These are phyloP conservation scores for Penicillium odoratum DNA, from an alignment of 495 filamentous ascomycete genomes.

Conservation along the genomic window DNA sequence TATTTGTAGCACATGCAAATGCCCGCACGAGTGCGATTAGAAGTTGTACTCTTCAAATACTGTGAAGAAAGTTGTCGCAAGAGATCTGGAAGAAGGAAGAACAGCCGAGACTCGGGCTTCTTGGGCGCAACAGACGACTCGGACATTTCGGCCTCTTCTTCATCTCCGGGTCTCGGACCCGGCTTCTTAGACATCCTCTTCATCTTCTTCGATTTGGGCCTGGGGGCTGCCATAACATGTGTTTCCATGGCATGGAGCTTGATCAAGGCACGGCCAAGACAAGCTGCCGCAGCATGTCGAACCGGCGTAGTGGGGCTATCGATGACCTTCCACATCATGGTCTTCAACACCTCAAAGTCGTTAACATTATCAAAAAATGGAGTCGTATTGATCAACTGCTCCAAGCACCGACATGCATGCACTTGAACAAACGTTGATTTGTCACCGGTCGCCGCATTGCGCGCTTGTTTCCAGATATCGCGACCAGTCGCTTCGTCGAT, in stretches of 20 bases:
- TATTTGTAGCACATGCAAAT: slow-evolving; percentile 86
- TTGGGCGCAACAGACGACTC: slow-evolving; percentile 68
- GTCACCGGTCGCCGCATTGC: slow-evolving; percentile 73
- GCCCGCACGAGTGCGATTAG: slow-evolving; percentile 76
- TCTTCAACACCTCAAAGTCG: slow-evolving; percentile 86
- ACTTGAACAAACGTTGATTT: slow-evolving; percentile 81
- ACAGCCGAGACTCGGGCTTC: slow-evolving; percentile 65
- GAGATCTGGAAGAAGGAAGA: slow-evolving; percentile 75
- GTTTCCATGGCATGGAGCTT: slow-evolving; percentile 72
- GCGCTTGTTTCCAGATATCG: slow-evolving; percentile 90
- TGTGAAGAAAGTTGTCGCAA: slow-evolving; percentile 78
- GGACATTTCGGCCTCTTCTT: slow-evolving; percentile 71
- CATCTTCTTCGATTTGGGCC: slow-evolving; percentile 69
- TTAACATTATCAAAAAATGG: slow-evolving; percentile 82
- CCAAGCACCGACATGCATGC: slow-evolving; percentile 77
- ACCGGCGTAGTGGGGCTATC: slow-evolving; percentile 74
- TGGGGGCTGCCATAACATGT: slow-evolving; percentile 54
- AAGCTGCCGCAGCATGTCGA: slow-evolving; percentile 84
- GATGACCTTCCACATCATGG: slow-evolving; percentile 76
- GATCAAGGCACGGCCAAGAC: slow-evolving; percentile 73
- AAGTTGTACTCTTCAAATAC: slow-evolving; percentile 77
- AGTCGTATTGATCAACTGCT: slow-evolving; percentile 67
- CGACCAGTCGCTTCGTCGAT: slow-evolving; percentile 82
- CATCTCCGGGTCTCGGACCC: slow-evolving; percentile 64
- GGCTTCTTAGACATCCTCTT: slow-evolving; percentile 72